These are phyloP conservation scores for Endoconidiophora polonica DNA, from an alignment of 2,329 filamentous ascomycete genomes.

Conservation along the genomic window DNA sequence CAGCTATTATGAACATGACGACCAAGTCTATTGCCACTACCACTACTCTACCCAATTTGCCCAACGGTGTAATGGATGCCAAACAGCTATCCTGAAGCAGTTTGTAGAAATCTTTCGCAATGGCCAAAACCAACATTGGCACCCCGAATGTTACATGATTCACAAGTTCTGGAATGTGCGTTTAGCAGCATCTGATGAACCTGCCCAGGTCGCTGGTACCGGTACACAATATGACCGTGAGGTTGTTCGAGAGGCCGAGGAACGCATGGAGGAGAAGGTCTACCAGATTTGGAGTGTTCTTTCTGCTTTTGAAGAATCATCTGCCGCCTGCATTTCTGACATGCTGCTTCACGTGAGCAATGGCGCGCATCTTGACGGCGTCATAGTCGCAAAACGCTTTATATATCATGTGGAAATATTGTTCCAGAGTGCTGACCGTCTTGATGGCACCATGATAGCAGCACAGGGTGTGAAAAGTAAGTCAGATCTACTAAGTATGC, in stretches of 20 bases:
- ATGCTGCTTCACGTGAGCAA: conserved; percentile 99
- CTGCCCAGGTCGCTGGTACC: conserved; percentile 5
- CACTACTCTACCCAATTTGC: conserved; percentile 97
- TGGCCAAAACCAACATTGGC: conserved; percentile 97
- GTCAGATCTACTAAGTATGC: conserved; percentile 15
- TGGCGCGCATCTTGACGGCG: conserved; percentile 85
- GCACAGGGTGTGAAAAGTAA: conserved; percentile 42
- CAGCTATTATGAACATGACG: conserved; percentile 97
- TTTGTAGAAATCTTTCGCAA: conserved; percentile 98
- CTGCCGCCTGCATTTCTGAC: conserved; percentile 93
- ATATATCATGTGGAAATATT: conserved; percentile 91
- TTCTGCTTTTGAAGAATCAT: conserved; percentile 93
- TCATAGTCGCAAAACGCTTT: conserved; percentile 87
- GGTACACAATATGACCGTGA: conserved; percentile 37
- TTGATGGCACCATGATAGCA: conserved; percentile 53
- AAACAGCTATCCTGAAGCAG: conserved; percentile 93
- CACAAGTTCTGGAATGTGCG: conserved; percentile 99
- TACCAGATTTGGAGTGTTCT: conserved; percentile 97
- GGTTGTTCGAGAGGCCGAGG: conserved; percentile 67
- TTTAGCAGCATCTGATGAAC: conserved; percentile 24
- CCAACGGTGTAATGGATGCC: conserved; percentile 88
- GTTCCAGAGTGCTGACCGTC: conserved; percentile 71
- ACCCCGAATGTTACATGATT: conserved; percentile 99
- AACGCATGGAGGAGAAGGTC: conserved; percentile 93
- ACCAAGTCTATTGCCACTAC: conserved; percentile 93